Percentiles rank a stretch among this genome's conserved stretches.
phyloP scores from a whole-genome alignment of 176 grass and related monocot species.

The Urochloa ruziziensis region DNA sequence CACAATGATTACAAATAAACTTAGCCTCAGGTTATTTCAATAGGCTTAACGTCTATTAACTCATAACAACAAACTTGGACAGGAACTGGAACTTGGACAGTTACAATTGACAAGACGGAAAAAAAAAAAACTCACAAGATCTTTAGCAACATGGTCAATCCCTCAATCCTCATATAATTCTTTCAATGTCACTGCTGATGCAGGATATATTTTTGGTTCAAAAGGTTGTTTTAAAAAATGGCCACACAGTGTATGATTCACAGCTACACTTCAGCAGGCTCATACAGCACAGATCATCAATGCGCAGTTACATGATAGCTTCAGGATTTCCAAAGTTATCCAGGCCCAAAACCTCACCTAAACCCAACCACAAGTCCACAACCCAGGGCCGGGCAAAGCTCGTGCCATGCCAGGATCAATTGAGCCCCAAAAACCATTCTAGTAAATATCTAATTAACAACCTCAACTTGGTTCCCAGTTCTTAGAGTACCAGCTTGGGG shows the following conservation, averaged over 20 bases:
- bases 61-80: background rate
- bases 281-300: background rate
- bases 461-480: background rate
- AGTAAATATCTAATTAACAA: background rate
- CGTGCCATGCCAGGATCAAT: background rate
- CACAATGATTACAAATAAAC: background rate
- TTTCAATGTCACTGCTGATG: background rate
- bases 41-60: background rate
- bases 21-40: background rate
- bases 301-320: background rate
- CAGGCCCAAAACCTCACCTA: background rate
- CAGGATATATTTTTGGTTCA: background rate
- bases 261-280: background rate
- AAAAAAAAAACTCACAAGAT: background rate
- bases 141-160: background rate
- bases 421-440: background rate
- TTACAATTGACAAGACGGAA: background rate
- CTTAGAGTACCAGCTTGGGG: background rate
- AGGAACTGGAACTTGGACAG: background rate
- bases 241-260: background rate
- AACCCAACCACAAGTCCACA: background rate
- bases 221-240: background rate
- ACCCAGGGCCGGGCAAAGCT: background rate
- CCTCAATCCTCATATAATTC: background rate
- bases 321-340: background rate